A percentile compares a stretch with the other conserved stretches of the same genome.
Evolutionary conservation across 495 filamentous ascomycete genomes (phyloP).

Genomic region (Bacidia gigantensis): DNA sequence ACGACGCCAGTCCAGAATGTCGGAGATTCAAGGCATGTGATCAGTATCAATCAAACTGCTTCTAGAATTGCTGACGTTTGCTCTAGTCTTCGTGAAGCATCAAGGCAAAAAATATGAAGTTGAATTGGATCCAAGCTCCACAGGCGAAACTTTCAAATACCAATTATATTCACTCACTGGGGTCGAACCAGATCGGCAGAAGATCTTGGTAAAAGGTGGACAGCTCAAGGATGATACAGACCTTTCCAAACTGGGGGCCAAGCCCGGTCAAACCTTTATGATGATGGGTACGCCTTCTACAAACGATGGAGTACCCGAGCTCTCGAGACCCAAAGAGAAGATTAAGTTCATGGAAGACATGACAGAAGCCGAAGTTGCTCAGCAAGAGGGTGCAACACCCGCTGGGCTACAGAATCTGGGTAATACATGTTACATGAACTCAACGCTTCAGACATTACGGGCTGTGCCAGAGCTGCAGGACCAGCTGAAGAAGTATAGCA

Average conservation of each 20-base stretch:
- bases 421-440: slow-evolving; percentile 97
- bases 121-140: slow-evolving; percentile 71
- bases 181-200: slow-evolving; percentile 92
- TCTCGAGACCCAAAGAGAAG: slow-evolving; percentile 65
- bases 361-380: slow-evolving; percentile 86
- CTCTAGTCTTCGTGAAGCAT: slow-evolving; percentile 83
- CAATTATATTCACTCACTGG: slow-evolving; percentile 91
- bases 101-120: slow-evolving; percentile 87
- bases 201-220: slow-evolving; percentile 84
- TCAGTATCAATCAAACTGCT: too few species aligned
- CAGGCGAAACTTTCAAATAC: slow-evolving; percentile 86
- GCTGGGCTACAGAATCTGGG: slow-evolving; percentile 86
- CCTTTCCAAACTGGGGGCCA: slow-evolving; percentile 68
- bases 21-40: too few species aligned
- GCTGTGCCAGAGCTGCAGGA: slow-evolving; percentile 84
- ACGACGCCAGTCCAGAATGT: too few species aligned
- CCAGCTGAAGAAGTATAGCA: slow-evolving; percentile 52
- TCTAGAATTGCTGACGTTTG: neutral
- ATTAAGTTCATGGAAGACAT: slow-evolving; percentile 92
- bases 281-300: slow-evolving; percentile 84
- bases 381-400: slow-evolving; percentile 67
- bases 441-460: slow-evolving; percentile 78
- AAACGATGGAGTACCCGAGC: slow-evolving; percentile 34
- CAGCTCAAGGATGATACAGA: slow-evolving; percentile 92
- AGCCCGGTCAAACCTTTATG: slow-evolving; percentile 78